These are phyloP conservation scores for Lipomyces chichibuensis DNA, from an alignment of 805 yeast genomes.

Conservation along the genomic window DNA sequence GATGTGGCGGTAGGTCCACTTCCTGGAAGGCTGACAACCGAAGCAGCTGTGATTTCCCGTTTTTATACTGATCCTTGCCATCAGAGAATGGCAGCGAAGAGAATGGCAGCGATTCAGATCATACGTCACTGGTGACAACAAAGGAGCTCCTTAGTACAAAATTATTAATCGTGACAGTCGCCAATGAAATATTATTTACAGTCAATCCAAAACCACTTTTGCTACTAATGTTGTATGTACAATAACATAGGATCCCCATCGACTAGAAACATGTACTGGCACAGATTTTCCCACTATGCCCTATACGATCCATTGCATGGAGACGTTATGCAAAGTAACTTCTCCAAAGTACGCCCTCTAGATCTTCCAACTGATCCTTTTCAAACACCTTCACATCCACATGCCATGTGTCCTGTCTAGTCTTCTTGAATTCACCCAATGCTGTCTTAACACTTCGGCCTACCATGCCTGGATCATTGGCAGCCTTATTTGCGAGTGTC, in stretches of 20 bases:
- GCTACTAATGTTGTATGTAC: neutral
- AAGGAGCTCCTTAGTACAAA: neutral
- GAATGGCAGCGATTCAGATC: too few relatives aligned
- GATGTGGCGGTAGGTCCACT: too few relatives aligned
- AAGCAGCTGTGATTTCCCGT: too few relatives aligned
- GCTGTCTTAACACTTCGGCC: slow-evolving; percentile 83
- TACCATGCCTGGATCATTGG: slow-evolving; percentile 72
- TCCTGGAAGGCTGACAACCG: too few relatives aligned
- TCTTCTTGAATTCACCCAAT: slow-evolving; percentile 82
- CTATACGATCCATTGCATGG: neutral
- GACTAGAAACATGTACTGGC: neutral
- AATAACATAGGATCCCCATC: neutral
- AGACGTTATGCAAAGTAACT: slow-evolving; percentile 73
- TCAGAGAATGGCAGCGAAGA: too few relatives aligned
- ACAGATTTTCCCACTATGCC: neutral
- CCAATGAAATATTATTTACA: neutral
- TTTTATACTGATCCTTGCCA: too few relatives aligned
- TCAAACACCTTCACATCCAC: slow-evolving; percentile 76
- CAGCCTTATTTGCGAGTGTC: slow-evolving; percentile 68
- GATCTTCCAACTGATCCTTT: slow-evolving; percentile 78
- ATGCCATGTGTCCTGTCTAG: slow-evolving; percentile 96
- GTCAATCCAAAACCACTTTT: neutral
- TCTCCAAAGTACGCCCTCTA: slow-evolving; percentile 93
- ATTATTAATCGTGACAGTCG: neutral
- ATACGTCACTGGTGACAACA: too few relatives aligned